Evolutionary conservation across 2,329 filamentous ascomycete genomes (phyloP).

Genomic region (Trichoderma pleuroti): DNA sequence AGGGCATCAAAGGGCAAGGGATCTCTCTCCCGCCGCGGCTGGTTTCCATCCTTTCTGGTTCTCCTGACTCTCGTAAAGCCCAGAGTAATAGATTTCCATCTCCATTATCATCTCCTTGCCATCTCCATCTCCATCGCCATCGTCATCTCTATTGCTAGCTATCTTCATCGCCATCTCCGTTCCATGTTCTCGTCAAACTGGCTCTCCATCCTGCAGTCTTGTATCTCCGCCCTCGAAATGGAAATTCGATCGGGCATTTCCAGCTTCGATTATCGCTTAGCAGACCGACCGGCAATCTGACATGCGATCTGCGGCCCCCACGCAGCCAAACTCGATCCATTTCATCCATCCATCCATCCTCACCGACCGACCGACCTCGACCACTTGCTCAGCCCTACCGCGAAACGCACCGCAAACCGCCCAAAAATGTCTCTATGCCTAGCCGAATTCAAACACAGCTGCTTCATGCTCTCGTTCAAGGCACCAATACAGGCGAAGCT

Average conservation of each 20-base stretch:
- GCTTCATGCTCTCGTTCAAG: neutral
- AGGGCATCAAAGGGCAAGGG: neutral
- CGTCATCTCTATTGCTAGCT: neutral
- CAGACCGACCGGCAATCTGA: neutral
- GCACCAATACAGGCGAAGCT: neutral
- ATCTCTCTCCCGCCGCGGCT: neutral
- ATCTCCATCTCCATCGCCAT: neutral
- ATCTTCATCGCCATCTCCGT: neutral
- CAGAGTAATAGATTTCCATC: neutral
- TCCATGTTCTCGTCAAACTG: neutral
- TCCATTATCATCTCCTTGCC: no score
- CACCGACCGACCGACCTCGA: neutral
- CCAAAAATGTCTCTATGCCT: neutral
- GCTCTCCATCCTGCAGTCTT: neutral
- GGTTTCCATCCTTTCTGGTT: neutral
- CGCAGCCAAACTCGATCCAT: neutral
- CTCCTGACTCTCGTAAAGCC: neutral
- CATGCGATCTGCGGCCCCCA: neutral
- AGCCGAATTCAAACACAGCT: rapidly evolving
- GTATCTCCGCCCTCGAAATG: neutral
- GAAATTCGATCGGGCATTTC: neutral
- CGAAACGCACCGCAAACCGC: neutral
- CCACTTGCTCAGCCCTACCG: neutral
- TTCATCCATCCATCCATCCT: neutral
- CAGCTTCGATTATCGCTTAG: neutral